Evolutionary conservation across 2,329 filamentous ascomycete genomes (phyloP), one percentile per base, ranked within the genome.

Genomic region (Diaporthe sp.): DNA sequence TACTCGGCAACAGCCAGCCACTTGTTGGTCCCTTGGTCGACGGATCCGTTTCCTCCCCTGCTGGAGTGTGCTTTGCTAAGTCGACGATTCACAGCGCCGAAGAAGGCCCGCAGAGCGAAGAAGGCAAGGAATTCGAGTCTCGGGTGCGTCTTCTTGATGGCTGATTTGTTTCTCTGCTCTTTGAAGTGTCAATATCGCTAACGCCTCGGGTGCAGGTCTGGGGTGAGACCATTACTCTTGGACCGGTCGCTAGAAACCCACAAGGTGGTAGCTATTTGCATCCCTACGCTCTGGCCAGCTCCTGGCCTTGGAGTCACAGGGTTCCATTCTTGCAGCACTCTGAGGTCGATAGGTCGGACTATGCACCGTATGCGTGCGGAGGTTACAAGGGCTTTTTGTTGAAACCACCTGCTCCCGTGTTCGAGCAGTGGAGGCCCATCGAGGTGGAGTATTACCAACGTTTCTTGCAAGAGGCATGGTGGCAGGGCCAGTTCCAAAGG

Each of bases 391-490:
- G 44, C 6, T 67, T 3, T n/a, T 9, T 67, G 7, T 17, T 67
- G 19, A 25, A 67, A 44, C 62, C 62, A 2, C 62, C 62, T n/a
- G 62, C 62, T 9, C 62, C 62, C 13, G 44, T 25, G 44, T 67
- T 12, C 12, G 12, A 37, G 5, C 44, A 51, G 5, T n/a, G 4
- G 3, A 49, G 44, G 10, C 44, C 44, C 19, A 2, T 67, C 2
- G 7, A 22, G 1, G 22, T 67, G 1, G 12, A 25, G 12, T 22
- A 12, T 15, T 67, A 67, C 44, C 22, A 31, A 10, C 10, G 28
- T 4, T 51, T 51, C 12, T 37, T 67, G 12, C 4, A 10, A 4
- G 62, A 67, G 28, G n/a, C 46, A 1, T 67, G 44, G 28, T 67
- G 62, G 62, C 62, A 37, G 15, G 8, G 2, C 62, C 5, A 51